Conservation (phyloP, 345 rosid genomes). For the Linum usitatissimum region DNA sequence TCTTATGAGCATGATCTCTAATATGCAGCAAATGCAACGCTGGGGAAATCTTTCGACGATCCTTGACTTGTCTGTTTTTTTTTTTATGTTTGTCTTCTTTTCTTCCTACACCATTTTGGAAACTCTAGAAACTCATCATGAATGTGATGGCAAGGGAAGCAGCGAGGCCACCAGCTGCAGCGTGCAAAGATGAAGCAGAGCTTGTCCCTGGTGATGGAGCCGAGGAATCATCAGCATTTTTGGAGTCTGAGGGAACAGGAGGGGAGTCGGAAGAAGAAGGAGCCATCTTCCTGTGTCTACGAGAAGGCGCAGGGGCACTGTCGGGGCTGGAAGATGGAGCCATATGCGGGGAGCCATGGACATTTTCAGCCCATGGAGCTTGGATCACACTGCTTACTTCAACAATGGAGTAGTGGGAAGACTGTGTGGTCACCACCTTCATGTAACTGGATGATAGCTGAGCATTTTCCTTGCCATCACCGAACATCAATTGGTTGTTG, state of each 20-base stretch:
- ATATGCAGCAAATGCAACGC: no score
- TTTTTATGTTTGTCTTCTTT: no score
- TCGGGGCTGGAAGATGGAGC: background rate
- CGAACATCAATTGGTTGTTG: background rate
- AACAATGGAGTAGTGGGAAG: background rate
- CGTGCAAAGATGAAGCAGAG: background rate
- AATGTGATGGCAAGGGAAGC: background rate
- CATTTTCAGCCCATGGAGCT: background rate
- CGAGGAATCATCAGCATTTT: background rate
- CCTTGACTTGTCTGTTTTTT: no score
- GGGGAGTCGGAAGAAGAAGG: background rate
- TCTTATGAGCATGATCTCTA: no score
- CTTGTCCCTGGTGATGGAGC: background rate
- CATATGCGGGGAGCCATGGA: background rate
- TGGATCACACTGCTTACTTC: background rate
- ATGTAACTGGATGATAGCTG: background rate
- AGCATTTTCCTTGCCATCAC: background rate
- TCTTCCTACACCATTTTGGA: background rate
- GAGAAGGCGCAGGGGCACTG: background rate
- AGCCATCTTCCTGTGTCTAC: background rate
- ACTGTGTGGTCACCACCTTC: background rate
- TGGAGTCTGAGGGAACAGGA: background rate
- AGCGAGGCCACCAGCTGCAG: background rate
- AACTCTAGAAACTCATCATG: background rate
- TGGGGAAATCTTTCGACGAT: no score